Evolutionary conservation across 345 rosid genomes (phyloP).

Genomic region (Camelina laxa): DNA sequence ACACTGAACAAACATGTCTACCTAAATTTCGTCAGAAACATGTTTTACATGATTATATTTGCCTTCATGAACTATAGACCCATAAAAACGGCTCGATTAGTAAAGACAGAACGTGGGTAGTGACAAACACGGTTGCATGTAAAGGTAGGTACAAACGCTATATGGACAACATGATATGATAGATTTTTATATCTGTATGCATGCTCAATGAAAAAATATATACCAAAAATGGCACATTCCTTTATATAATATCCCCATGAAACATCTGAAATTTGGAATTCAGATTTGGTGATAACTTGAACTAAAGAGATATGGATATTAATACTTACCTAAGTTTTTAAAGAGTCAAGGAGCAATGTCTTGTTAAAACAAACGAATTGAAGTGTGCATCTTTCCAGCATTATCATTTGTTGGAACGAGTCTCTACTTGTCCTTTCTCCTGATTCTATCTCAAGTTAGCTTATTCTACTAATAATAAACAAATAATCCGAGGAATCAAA

Average conservation of each 20-base stretch:
- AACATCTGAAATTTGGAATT: slow-evolving; percentile 10
- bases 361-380: slow-evolving; percentile 52
- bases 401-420: slow-evolving; percentile 49
- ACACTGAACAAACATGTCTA: slow-evolving; percentile 14
- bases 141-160: slow-evolving; percentile 21
- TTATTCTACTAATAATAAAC: neutral
- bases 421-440: slow-evolving; percentile 38
- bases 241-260: neutral
- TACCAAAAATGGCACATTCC: slow-evolving; percentile 9
- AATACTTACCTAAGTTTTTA: slow-evolving; percentile 32
- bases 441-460: slow-evolving; percentile 34
- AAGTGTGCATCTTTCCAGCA: slow-evolving; percentile 56
- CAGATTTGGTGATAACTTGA: slow-evolving; percentile 23
- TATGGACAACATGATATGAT: neutral
- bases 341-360: slow-evolving; percentile 35
- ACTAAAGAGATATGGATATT: slow-evolving; percentile 12
- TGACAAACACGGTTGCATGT: slow-evolving; percentile 31
- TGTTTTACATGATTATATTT: slow-evolving; percentile 25
- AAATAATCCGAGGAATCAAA: neutral
- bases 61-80: slow-evolving; percentile 30
- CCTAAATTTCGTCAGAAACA: slow-evolving; percentile 37
- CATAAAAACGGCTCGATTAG: slow-evolving; percentile 24
- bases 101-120: slow-evolving; percentile 31
- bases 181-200: neutral
- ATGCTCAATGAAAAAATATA: slow-evolving; percentile 3